These are phyloP conservation scores for Ceratocystis colombiana DNA, from an alignment of 2,329 filamentous ascomycete genomes.

Conservation along the genomic window DNA sequence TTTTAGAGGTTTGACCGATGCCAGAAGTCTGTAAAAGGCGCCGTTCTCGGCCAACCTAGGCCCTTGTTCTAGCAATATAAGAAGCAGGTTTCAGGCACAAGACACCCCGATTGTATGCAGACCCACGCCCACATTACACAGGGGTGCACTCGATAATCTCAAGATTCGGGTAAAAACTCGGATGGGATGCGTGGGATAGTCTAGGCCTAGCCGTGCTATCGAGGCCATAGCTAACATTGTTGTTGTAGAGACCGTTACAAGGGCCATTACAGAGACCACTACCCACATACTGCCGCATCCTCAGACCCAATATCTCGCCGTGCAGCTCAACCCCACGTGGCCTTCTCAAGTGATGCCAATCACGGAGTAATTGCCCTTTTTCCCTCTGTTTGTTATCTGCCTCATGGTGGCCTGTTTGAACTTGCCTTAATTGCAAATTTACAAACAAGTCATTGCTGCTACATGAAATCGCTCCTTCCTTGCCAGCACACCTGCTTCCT, in stretches of 20 bases:
- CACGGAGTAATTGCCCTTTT: not conserved
- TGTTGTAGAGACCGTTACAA: not conserved
- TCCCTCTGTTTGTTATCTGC: not conserved
- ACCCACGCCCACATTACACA: not conserved
- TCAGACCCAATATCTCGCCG: too few relatives aligned
- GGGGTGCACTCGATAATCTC: not conserved
- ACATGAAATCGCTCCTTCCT: not conserved
- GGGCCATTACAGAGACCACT: not conserved
- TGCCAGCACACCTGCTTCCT: not conserved
- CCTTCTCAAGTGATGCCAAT: not conserved
- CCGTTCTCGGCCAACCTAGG: not conserved
- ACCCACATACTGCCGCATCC: not conserved
- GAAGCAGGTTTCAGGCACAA: conserved; percentile 9
- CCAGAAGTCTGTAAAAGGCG: not conserved
- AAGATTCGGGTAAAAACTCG: not conserved
- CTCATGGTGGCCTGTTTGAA: not conserved
- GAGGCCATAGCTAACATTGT: not conserved
- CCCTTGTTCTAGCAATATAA: not conserved
- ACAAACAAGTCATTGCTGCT: not conserved
- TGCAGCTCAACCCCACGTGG: not conserved
- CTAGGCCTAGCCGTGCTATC: not conserved
- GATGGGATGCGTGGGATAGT: too few relatives aligned
- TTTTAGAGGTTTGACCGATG: conserved; percentile 3
- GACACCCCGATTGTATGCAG: not conserved
- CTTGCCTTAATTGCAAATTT: not conserved